phyloP scores from a whole-genome alignment of 257 asterid species.

The Scutellaria barbata region DNA sequence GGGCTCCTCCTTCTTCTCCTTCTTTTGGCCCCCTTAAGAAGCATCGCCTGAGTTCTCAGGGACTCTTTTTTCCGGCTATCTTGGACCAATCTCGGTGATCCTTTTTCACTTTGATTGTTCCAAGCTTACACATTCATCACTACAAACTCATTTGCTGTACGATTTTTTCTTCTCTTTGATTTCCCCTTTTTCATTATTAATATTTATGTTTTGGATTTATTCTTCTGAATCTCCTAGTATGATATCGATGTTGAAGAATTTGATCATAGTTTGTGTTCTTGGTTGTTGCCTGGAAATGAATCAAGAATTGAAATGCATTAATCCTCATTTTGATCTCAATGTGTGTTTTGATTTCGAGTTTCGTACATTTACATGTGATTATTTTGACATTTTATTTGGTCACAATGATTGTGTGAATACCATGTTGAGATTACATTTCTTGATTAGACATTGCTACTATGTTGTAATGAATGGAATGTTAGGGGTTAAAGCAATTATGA shows the following conservation, averaged over 20 bases:
- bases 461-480: no score
- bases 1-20: slow-evolving; percentile 48
- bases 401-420: no score
- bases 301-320: not conserved
- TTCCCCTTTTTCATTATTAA: not conserved
- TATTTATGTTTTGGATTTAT: not conserved
- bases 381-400: not conserved
- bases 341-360: not conserved
- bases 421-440: not conserved
- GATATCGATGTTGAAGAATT: no score
- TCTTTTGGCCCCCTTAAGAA: slow-evolving; percentile 48
- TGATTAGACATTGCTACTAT: not conserved
- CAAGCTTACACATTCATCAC: slow-evolving; percentile 34
- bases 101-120: slow-evolving; percentile 51
- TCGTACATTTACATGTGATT: not conserved
- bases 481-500: no score
- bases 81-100: slow-evolving; percentile 57
- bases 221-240: not conserved
- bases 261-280: no score
- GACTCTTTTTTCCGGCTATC: slow-evolving; percentile 23
- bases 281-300: not conserved
- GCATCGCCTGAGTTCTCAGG: slow-evolving; percentile 23
- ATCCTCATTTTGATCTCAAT: not conserved
- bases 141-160: slow-evolving; percentile 25
- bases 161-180: not conserved